Percentiles rank a stretch among this genome's conserved stretches.
Evolutionary conservation across 176 grass and related monocot species (phyloP).

Genomic region (Puccinellia tenuiflora): DNA sequence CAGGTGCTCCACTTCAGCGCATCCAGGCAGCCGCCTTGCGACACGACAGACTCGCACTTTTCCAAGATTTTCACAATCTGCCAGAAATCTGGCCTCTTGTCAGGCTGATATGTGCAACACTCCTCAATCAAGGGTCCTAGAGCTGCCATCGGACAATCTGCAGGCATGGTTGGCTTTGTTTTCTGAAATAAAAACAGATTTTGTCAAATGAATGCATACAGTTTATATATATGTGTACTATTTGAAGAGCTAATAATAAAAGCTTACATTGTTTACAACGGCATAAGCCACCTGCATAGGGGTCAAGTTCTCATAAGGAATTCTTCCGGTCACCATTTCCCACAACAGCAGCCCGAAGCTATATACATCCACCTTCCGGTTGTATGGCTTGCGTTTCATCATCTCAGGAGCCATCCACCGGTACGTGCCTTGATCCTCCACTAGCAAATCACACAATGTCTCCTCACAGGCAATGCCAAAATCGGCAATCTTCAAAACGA

Average conservation of each 20-base stretch:
- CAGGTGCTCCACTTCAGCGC: slow-evolving; percentile 37
- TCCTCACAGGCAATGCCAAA: slow-evolving; percentile 83
- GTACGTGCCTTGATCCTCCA: slow-evolving; percentile 64
- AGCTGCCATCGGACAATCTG: slow-evolving; percentile 49
- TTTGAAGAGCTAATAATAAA: background rate
- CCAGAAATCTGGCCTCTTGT: slow-evolving; percentile 93
- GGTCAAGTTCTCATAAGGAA: slow-evolving; percentile 51
- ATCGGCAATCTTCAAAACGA: slow-evolving; percentile 62
- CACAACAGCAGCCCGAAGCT: slow-evolving; percentile 73
- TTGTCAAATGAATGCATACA: background rate
- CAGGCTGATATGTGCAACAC: slow-evolving; percentile 64
- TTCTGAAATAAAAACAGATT: slow-evolving; percentile 43
- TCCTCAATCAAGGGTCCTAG: slow-evolving; percentile 62
- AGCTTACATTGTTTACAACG: slow-evolving; percentile 34
- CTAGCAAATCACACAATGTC: slow-evolving; percentile 45
- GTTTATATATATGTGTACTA: background rate
- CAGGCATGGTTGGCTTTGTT: slow-evolving; percentile 43
- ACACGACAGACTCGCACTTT: slow-evolving; percentile 44
- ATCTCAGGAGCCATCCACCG: slow-evolving; percentile 91
- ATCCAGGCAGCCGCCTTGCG: slow-evolving; percentile 56
- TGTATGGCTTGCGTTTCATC: slow-evolving; percentile 63
- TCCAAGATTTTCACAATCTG: slow-evolving; percentile 75
- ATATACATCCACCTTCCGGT: slow-evolving; percentile 69
- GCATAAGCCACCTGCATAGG: slow-evolving; percentile 68
- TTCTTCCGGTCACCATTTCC: slow-evolving; percentile 66